phyloP scores from a whole-genome alignment of 805 yeast species.

The Wickerhamiella qilinensis region DNA sequence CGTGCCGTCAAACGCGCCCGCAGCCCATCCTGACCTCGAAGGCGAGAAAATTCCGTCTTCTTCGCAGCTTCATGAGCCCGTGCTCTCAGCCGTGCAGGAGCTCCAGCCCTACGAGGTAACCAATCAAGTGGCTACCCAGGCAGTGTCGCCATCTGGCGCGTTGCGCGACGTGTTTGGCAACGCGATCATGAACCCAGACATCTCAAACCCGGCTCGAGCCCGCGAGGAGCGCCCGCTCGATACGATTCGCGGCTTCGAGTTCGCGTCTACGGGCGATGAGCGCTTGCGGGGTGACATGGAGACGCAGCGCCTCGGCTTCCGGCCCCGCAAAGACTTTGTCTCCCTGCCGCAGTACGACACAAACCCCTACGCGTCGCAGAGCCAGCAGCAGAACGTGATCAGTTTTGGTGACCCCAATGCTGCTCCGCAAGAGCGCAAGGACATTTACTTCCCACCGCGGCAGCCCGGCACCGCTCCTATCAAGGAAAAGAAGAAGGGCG shows the following conservation, averaged over 20 bases:
- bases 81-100: slow-evolving; percentile 81
- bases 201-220: slow-evolving; percentile 82
- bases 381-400: slow-evolving; percentile 25
- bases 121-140: slow-evolving; percentile 20
- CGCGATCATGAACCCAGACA: slow-evolving; percentile 61
- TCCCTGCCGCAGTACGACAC: slow-evolving; percentile 42
- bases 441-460: slow-evolving; percentile 29
- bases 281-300: slow-evolving; percentile 69
- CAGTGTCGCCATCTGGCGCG: slow-evolving; percentile 35
- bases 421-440: slow-evolving; percentile 23
- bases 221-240: slow-evolving; percentile 96
- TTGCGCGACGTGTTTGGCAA: slow-evolving; percentile 76
- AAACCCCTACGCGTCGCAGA: slow-evolving; percentile 22
- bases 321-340: slow-evolving; percentile 44
- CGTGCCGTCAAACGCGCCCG: background rate
- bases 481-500: slow-evolving; percentile 58
- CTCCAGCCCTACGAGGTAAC: slow-evolving; percentile 84
- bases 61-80: slow-evolving; percentile 66
- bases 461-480: slow-evolving; percentile 19
- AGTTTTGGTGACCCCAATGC: slow-evolving; percentile 27
- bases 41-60: slow-evolving; percentile 16
- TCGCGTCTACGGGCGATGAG: slow-evolving; percentile 80
- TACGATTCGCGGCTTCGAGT: slow-evolving; percentile 87
- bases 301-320: slow-evolving; percentile 66
- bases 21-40: background rate